Percentiles rank a stretch among this genome's conserved stretches.
phyloP scores from a whole-genome alignment of 2,329 filamentous ascomycete genomes.

The Sclerotinia trifoliorum region DNA sequence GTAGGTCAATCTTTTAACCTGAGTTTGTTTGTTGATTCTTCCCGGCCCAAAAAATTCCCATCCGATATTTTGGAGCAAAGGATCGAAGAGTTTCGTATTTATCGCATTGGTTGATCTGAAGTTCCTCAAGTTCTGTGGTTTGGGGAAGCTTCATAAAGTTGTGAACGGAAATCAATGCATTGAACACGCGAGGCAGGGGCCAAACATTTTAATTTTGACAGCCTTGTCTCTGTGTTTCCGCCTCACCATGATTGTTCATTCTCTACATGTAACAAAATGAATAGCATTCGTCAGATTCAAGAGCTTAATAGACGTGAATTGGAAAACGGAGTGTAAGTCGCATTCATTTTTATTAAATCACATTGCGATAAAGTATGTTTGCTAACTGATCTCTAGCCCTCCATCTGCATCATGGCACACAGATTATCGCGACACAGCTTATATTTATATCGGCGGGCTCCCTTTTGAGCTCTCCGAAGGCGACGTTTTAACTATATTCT shows the following conservation, averaged over 20 bases:
- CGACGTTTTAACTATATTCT: constrained; percentile 94
- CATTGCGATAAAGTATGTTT: constrained; percentile 8
- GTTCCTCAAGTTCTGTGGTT: constrained; percentile 19
- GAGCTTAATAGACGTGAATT: constrained; percentile 93
- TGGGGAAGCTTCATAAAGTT: constrained; percentile 28
- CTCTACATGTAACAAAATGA: constrained; percentile 58
- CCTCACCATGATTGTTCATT: constrained; percentile 4
- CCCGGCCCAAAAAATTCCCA: constrained; percentile 8
- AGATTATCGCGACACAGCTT: constrained; percentile 97
- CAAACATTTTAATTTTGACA: constrained; percentile 15
- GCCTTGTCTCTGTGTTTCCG: constrained; percentile 18
- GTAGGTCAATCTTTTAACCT: constrained; percentile 6
- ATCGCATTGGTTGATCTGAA: constrained; percentile 18
- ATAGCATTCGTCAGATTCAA: constrained; percentile 88
- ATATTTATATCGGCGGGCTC: constrained; percentile 91
- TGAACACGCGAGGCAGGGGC: constrained; percentile 24
- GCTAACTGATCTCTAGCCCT: constrained; percentile 50
- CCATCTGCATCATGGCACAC: constrained; percentile 93
- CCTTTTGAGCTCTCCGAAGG: constrained; percentile 92
- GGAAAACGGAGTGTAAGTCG: constrained; percentile 73
- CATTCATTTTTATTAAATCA: constrained; percentile 2
- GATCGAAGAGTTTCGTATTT: constrained; percentile 14
- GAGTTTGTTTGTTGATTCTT: constrained; percentile 16
- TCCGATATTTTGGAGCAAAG: constrained; percentile 4
- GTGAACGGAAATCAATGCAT: constrained; percentile 26